Conservation (phyloP, 83 land plant genomes). For the Picea abies region DNA sequence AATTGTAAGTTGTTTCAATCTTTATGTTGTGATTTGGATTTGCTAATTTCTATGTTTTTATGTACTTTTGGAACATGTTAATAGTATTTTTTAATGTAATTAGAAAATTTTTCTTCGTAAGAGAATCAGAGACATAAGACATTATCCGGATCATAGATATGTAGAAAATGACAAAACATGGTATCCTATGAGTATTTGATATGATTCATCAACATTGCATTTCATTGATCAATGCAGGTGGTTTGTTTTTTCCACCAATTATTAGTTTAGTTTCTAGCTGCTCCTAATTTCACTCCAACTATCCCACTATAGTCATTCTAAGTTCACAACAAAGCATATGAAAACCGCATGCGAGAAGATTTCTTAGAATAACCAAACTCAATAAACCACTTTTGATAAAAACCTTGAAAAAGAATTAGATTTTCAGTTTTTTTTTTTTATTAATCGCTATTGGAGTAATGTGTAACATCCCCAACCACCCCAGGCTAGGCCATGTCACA, state of each 20-base stretch:
- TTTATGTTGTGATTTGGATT: too few species aligned
- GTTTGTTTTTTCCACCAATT: not conserved
- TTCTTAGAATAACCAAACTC: not conserved
- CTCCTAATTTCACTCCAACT: not conserved
- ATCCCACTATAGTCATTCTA: not conserved
- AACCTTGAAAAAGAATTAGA: not conserved
- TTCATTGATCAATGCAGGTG: not conserved
- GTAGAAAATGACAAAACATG: conserved; percentile 92
- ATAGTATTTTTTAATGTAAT: too few species aligned
- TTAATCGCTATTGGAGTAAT: too few species aligned
- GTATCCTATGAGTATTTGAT: conserved; percentile 65
- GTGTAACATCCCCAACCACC: too few species aligned
- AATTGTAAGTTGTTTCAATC: too few species aligned
- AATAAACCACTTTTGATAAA: not conserved
- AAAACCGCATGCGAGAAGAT: not conserved
- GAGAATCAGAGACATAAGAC: conserved; percentile 97
- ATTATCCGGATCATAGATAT: conserved; percentile 94
- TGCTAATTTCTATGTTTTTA: too few species aligned
- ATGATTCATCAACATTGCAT: too few species aligned
- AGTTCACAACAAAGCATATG: not conserved
- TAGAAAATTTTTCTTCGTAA: conserved; percentile 19
- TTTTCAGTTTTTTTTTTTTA: not conserved
- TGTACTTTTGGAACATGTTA: too few species aligned
- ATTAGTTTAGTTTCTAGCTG: not conserved
- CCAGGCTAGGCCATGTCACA: too few species aligned